phyloP scores from a whole-genome alignment of 2,329 filamentous ascomycete species.

The Sporothrix dimorphospora region DNA sequence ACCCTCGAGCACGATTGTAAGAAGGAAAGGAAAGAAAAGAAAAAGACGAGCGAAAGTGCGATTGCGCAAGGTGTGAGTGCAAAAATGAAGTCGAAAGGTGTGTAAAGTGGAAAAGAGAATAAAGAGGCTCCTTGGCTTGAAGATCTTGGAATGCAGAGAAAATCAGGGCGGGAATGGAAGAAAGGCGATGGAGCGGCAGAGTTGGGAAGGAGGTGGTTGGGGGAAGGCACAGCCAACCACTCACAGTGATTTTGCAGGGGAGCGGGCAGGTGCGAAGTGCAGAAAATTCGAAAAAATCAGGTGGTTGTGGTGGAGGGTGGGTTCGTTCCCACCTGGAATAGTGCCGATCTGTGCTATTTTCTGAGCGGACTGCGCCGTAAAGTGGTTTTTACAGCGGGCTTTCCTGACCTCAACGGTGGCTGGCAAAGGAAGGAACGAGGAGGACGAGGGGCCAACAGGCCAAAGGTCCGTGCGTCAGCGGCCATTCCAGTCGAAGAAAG shows the following conservation, averaged over 20 bases:
- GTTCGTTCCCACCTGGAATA: conserved; percentile 12
- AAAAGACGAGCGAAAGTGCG: background rate
- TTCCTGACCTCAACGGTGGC: conserved; percentile 20
- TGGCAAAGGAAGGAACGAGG: conserved; percentile 25
- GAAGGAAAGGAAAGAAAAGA: background rate
- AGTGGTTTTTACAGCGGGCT: conserved; percentile 7
- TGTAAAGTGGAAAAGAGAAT: conserved; percentile 11
- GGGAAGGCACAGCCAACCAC: conserved; percentile 31
- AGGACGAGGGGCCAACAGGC: background rate
- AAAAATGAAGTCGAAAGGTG: background rate
- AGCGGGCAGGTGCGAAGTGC: conserved; percentile 19
- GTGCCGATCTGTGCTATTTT: conserved; percentile 18
- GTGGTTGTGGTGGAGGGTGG: conserved; percentile 30
- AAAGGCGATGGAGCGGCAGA: conserved; percentile 20
- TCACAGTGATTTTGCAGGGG: conserved; percentile 26
- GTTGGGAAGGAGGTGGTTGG: conserved; percentile 29
- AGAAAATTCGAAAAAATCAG: conserved; percentile 9
- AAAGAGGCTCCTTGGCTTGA: conserved; percentile 20
- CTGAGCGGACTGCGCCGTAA: background rate
- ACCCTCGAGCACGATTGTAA: background rate
- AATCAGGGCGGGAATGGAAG: conserved; percentile 21
- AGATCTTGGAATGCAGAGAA: conserved; percentile 25
- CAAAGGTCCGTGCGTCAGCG: conserved; percentile 22
- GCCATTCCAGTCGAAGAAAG: background rate
- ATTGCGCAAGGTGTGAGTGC: background rate